Evolutionary conservation across 2,329 filamentous ascomycete genomes (phyloP).

Genomic region (Teratosphaeria destructans): DNA sequence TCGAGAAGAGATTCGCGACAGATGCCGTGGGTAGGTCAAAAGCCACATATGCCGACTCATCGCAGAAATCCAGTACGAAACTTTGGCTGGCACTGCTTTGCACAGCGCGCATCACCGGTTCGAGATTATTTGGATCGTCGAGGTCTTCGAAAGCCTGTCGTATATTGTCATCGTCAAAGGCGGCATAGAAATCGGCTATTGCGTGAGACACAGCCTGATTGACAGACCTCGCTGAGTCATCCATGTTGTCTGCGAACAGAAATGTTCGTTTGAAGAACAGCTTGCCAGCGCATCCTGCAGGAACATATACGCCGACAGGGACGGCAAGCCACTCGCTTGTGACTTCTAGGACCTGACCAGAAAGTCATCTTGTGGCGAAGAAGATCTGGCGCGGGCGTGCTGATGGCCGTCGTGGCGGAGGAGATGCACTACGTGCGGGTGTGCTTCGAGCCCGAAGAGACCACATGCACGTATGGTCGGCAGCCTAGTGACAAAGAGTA

Average conservation of each 20-base stretch:
- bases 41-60: conserved; percentile 44
- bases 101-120: conserved; percentile 33
- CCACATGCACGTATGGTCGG: background rate
- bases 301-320: background rate
- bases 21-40: conserved; percentile 41
- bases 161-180: conserved; percentile 8
- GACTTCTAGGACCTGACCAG: background rate
- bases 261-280: background rate
- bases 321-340: background rate
- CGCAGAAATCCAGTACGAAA: conserved; percentile 57
- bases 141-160: conserved; percentile 40
- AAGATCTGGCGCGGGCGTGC: background rate
- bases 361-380: background rate
- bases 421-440: background rate
- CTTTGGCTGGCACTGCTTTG: conserved; percentile 38
- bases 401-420: background rate
- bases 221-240: conserved; percentile 3
- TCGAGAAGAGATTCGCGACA: conserved; percentile 30
- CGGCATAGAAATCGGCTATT: conserved; percentile 11
- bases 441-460: background rate
- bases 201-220: conserved; percentile 3
- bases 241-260: background rate
- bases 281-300: background rate
- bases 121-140: conserved; percentile 41
- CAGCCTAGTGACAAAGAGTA: background rate